Base-by-base conservation (phyloP, 768 basidiomycete species). In the Xanthoconium purpureum region DNA sequence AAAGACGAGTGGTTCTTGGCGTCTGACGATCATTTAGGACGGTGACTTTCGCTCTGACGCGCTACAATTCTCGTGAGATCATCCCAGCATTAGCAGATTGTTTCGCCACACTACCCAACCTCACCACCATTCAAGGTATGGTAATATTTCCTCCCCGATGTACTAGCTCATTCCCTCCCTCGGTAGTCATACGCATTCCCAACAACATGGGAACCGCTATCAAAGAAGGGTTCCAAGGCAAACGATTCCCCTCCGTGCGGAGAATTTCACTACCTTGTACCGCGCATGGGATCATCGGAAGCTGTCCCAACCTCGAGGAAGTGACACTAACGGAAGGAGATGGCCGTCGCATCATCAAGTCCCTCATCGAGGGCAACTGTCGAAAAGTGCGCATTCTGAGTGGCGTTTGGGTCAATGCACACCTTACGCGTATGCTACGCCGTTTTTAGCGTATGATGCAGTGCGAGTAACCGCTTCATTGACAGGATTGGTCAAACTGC, bases 291-390 rank as follows among this genome's bases (percentile, higher is more conserved):
- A 60, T 64, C 24, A 47, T 58, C 54, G 51, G 53, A 18, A 53
- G 48, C 13, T 64, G 55, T 40, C 59, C 55, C 32, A 49, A 49
- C 28, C 28, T 66, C 13, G 57, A 61, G 43, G 47, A 59, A 36
- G 53, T 56, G 45, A 49, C 18, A 18, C 59, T 55, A 15, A 44
- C 29, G 5, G 44, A 60, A 17, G 58, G 52, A 32, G 14, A n/a
- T 5, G 54, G 58, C 15, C 54, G 50, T 10, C 56, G 15, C 3
- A 32, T 57, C 38, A n/a, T 59, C 37, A 33, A 43, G 13, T 52
- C 50, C 10, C 50, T 58, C 45, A 10, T 60, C 54, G 60, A 57
- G 38, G 46, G 46, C 6, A 18, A 50, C 3, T 58, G 44, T 20
- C 32, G 13, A 14, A 33, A 28, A 32, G 40, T 56, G 43, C 48